Percentiles rank a stretch among this genome's conserved stretches.
phyloP scores from a whole-genome alignment of 495 filamentous ascomycete species.

The Chaetomium fimeti region DNA sequence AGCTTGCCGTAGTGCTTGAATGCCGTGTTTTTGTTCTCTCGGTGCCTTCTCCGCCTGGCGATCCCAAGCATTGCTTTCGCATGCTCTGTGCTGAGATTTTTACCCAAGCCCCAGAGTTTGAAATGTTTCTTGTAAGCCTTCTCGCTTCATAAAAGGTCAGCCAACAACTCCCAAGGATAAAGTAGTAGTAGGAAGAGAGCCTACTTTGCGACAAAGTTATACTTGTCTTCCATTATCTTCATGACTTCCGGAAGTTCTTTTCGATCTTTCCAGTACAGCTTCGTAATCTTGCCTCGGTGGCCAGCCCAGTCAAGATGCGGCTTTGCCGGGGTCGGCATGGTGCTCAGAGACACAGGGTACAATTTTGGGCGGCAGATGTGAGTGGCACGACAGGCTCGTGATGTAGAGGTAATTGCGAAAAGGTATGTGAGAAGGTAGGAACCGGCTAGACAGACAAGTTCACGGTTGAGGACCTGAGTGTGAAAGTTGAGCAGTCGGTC shows the following conservation, averaged over 20 bases:
- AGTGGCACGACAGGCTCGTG: too few relatives aligned
- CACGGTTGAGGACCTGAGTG: background rate
- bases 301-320: constrained; percentile 21
- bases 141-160: constrained; percentile 20
- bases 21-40: constrained; percentile 22
- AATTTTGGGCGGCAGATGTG: background rate
- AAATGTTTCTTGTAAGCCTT: constrained; percentile 36
- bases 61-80: constrained; percentile 31
- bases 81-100: constrained; percentile 31
- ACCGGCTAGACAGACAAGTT: background rate
- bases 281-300: constrained; percentile 24
- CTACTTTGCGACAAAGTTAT: constrained; percentile 32
- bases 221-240: constrained; percentile 22
- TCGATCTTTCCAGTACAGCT: constrained; percentile 28
- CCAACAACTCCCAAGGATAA: background rate
- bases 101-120: constrained; percentile 30
- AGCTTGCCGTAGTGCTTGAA: constrained; percentile 22
- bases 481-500: too few relatives aligned
- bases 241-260: constrained; percentile 29
- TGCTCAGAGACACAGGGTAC: background rate
- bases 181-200: background rate
- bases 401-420: background rate
- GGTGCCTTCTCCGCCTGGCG: constrained; percentile 20
- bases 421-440: background rate
- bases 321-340: constrained; percentile 10